Base-by-base conservation (phyloP, 441 rosid species). In the Macaranga tanarius region DNA sequence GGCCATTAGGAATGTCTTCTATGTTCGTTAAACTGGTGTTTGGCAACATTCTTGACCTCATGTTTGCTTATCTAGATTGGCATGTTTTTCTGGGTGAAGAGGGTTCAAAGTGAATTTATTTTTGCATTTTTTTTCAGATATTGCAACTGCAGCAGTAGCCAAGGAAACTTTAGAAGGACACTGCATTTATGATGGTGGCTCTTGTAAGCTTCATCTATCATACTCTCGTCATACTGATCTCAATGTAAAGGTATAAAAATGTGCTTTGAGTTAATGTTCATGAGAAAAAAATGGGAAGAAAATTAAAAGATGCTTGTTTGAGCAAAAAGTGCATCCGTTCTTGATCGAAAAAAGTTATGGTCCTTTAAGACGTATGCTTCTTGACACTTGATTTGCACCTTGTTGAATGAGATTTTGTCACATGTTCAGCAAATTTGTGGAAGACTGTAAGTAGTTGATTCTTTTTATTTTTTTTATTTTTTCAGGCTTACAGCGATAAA, bases 181-280 rank as follows among this genome's bases (percentile, higher is more conserved):
- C 78, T 87, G 99, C 97, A 95, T 95, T 81, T 95, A 95, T 95
- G 99, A 95, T 88, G 98, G 98, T 88, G 99, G 99, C 92, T 95
- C 91, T 85, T 95, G 99, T 95, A 93, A 95, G 98, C 98, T 95
- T 93, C 98, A 92, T 91, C 98, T 95, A 92, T 85, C 97, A 90
- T 92, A 95, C 92, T 92, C 99, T 93, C 97, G 98, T 93, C 99
- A 95, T 95, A 93, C 98, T 95, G 99, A 95, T 93, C 99, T 95
- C 90, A 95, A 95, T 93, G 93, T 95, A 69, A 95, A 95, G 99
- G 98, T 95, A 95, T 87, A 87, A 80, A 84, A 85, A 80, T 78
- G 83, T 86, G 90, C 77, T 84, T 88, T 83, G 81, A 82, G 79
- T 89, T 85, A 79, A 80, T 81, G 77, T 83, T 78, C 80, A 82